A percentile compares a stretch with the other conserved stretches of the same genome.
Evolutionary conservation across 192 early-diverging fungal species (phyloP).

Genomic region (Entomortierella parvispora): DNA sequence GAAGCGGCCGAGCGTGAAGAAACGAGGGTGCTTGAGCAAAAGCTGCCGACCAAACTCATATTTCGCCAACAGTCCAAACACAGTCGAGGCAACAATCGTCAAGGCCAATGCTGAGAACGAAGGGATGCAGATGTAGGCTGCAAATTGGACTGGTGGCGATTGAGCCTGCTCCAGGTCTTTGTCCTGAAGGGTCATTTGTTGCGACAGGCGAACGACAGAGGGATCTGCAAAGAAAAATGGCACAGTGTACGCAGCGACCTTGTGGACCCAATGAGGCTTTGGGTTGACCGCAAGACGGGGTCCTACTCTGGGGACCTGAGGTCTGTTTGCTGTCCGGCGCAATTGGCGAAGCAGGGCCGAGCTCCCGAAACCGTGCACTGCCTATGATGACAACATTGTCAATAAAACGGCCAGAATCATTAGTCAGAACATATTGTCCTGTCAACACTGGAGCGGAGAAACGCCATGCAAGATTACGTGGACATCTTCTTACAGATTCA

Average conservation of each 20-base stretch:
- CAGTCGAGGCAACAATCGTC: slow-evolving; percentile 49
- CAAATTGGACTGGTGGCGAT: slow-evolving; percentile 65
- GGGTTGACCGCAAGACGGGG: slow-evolving; percentile 58
- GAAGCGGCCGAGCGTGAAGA: slow-evolving; percentile 70
- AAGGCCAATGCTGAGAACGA: slow-evolving; percentile 52
- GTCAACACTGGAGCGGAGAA: too few species aligned
- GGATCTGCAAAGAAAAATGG: slow-evolving; percentile 66
- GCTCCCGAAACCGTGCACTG: slow-evolving; percentile 59
- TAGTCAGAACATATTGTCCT: background rate
- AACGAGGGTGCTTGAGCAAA: slow-evolving; percentile 64
- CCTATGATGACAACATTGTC: background rate
- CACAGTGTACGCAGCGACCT: slow-evolving; percentile 58
- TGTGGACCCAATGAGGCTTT: slow-evolving; percentile 56
- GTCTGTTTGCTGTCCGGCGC: slow-evolving; percentile 53
- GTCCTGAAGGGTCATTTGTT: slow-evolving; percentile 60
- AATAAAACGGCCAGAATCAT: background rate
- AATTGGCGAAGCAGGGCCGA: slow-evolving; percentile 55
- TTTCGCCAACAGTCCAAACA: slow-evolving; percentile 61
- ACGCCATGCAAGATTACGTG: background rate
- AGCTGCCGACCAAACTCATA: slow-evolving; percentile 64
- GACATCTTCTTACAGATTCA: slow-evolving; percentile 60
- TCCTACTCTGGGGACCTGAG: slow-evolving; percentile 58
- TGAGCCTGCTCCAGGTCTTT: slow-evolving; percentile 38
- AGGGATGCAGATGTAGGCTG: slow-evolving; percentile 66
- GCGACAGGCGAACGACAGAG: slow-evolving; percentile 61